Base-by-base conservation (phyloP, 2,329 filamentous ascomycete species). In the Cladosporium halotolerans region DNA sequence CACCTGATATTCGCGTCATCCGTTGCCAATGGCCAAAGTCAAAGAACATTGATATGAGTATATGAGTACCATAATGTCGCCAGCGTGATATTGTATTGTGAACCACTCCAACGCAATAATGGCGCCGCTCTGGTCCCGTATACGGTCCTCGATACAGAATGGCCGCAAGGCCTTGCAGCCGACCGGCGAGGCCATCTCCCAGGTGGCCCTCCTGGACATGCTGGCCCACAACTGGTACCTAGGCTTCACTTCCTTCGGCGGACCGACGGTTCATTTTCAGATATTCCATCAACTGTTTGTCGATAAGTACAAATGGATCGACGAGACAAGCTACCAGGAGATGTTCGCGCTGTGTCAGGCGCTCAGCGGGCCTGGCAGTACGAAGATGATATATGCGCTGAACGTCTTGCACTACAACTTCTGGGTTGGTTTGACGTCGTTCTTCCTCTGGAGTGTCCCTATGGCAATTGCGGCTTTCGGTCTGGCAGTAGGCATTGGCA, bases 331-430 rank as follows among this genome's bases (percentile, higher is more conserved):
- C 54, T 88, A 84, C 67, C 82, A 86, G 66, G 85, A 89, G 62
- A 75, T 89, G 0, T 89, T 89, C 66, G 83, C 81, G 23, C 70
- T 89, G 43, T 80, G 78, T 14, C 85, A 89, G 68, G 81, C 82
- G 1, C 73, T 88, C 2, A 82, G 81, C 0, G 85, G 85, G 0
- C 86, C 85, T 0, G 85, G 61, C 0, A 85, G 80, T 57, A 88
- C 85, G 1, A 89, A 89, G 80, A 85, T 89, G 82, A 65, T 81
- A 0, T 88, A 86, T 56, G 85, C 80, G 55, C 81, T 89, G 39
- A 80, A 82, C 36, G 67, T 86, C 14, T 77, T 88, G 9, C 83
- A 82, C 55, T 77, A 77, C 9, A 84, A 84, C 0, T 71, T 84
- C 4, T 51, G 79, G 2, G 70, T 77, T 0, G 85, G 83, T 0